These are phyloP conservation scores for Penicillium diatomitis DNA, from an alignment of 495 filamentous ascomycete species.

Conservation along the genomic window DNA sequence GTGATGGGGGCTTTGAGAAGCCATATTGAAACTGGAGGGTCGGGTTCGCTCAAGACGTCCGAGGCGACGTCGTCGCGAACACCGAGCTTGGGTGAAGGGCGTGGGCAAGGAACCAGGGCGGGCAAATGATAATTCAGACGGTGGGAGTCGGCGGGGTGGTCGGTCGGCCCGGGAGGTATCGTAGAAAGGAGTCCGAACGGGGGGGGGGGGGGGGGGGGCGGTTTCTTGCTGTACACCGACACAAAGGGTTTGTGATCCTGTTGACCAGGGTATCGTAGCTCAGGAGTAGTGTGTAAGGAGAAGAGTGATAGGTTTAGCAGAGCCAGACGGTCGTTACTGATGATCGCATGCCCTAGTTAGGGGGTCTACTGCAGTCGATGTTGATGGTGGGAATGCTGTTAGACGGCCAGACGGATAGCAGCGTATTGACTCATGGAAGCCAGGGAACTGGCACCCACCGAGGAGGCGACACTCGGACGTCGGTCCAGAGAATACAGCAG, in stretches of 20 bases:
- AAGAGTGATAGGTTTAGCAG: too few relatives aligned
- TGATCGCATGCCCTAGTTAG: too few relatives aligned
- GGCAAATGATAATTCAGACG: too few relatives aligned
- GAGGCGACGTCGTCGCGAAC: background rate
- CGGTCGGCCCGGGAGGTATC: background rate
- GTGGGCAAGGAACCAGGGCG: background rate
- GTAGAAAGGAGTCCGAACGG: too few relatives aligned
- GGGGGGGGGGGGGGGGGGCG: too few relatives aligned
- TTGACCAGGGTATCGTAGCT: too few relatives aligned
- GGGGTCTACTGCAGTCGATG: too few relatives aligned
- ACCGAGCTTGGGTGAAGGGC: background rate
- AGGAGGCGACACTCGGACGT: conserved; percentile 5
- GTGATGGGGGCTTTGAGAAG: conserved; percentile 2
- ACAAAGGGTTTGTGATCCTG: too few relatives aligned
- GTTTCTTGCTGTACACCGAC: too few relatives aligned
- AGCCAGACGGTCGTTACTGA: too few relatives aligned
- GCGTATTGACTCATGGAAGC: conserved; percentile 3
- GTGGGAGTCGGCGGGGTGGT: background rate
- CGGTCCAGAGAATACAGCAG: background rate
- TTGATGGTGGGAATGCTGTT: background rate
- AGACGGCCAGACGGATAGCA: conserved; percentile 1
- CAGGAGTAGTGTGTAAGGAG: too few relatives aligned
- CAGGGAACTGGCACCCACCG: conserved; percentile 4
- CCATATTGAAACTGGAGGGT: conserved; percentile 1
- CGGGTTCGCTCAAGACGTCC: background rate